Evolutionary conservation across 2,329 filamentous ascomycete species (phyloP).

Genomic region (Ceratocystis colombiana): DNA sequence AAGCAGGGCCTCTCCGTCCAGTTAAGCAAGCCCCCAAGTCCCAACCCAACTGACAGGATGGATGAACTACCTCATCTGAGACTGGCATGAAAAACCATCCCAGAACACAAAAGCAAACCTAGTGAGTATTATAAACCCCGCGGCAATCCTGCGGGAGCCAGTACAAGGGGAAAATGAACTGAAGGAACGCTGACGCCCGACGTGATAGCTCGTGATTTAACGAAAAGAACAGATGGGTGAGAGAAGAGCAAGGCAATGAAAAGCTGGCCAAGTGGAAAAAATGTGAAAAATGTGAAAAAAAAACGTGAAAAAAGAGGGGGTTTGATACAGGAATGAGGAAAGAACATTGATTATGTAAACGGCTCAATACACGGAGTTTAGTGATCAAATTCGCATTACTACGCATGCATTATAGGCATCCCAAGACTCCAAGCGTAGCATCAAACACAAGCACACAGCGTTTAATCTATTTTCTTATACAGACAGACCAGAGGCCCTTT

Average conservation of each 20-base stretch:
- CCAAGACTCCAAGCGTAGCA: no score
- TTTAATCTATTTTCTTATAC: no score
- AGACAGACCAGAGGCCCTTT: no score
- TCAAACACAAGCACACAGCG: no score
- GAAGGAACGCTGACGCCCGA: not conserved
- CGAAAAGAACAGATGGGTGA: not conserved
- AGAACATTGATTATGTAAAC: no score
- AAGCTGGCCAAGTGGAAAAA: not conserved
- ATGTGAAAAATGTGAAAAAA: not conserved
- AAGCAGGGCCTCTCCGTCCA: not conserved
- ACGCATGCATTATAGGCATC: no score
- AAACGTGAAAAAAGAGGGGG: not conserved
- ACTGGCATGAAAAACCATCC: not conserved
- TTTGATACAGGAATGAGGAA: no score
- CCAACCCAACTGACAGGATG: not conserved
- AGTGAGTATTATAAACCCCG: constrained; percentile 2
- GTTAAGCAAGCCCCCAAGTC: not conserved
- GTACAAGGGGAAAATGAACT: not conserved
- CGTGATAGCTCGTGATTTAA: not conserved
- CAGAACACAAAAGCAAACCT: not conserved
- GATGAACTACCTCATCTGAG: not conserved
- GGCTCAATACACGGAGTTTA: no score
- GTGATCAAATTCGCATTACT: no score
- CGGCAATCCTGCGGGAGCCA: constrained; percentile 7
- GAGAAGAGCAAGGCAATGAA: not conserved